Evolutionary conservation across 164 flowering plant species (phyloP).

Genomic region (Santalum album): DNA sequence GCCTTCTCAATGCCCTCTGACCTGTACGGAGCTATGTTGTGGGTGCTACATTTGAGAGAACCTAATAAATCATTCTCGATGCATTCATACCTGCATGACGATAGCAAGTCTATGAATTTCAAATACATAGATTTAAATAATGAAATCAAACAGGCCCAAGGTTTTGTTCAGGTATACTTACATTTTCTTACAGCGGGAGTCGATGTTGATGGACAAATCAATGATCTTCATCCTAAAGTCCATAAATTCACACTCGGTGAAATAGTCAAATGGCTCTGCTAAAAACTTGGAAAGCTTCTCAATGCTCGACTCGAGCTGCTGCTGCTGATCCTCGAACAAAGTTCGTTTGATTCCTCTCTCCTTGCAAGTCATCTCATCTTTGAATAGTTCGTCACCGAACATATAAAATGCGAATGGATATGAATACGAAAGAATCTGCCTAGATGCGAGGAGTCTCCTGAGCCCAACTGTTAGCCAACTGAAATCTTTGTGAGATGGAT

Average conservation of each 20-base stretch:
- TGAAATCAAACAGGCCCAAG: not conserved
- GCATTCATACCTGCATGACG: slow-evolving; percentile 66
- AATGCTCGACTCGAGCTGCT: slow-evolving; percentile 47
- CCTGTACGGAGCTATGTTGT: slow-evolving; percentile 63
- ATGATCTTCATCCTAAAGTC: slow-evolving; percentile 37
- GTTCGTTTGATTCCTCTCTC: slow-evolving; percentile 33
- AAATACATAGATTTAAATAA: not conserved
- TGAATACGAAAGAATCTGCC: slow-evolving; percentile 48
- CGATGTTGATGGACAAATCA: slow-evolving; percentile 29
- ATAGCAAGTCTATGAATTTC: not conserved
- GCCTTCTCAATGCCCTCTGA: slow-evolving; percentile 71
- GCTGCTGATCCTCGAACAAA: slow-evolving; percentile 56
- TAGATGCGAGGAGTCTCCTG: slow-evolving; percentile 40
- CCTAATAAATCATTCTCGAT: slow-evolving; percentile 77
- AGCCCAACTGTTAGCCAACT: slow-evolving; percentile 46
- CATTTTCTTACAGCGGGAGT: slow-evolving; percentile 43
- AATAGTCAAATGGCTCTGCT: slow-evolving; percentile 31
- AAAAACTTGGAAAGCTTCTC: slow-evolving; percentile 43
- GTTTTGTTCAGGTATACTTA: slow-evolving; percentile 18
- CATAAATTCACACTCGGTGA: slow-evolving; percentile 21
- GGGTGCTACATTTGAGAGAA: slow-evolving; percentile 33
- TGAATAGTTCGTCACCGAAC: slow-evolving; percentile 52
- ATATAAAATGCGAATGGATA: slow-evolving; percentile 58
- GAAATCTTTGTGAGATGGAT: slow-evolving; percentile 26
- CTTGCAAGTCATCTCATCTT: slow-evolving; percentile 35